Base-by-base conservation (phyloP, 345 rosid species). In the Pelargonium nanum region DNA sequence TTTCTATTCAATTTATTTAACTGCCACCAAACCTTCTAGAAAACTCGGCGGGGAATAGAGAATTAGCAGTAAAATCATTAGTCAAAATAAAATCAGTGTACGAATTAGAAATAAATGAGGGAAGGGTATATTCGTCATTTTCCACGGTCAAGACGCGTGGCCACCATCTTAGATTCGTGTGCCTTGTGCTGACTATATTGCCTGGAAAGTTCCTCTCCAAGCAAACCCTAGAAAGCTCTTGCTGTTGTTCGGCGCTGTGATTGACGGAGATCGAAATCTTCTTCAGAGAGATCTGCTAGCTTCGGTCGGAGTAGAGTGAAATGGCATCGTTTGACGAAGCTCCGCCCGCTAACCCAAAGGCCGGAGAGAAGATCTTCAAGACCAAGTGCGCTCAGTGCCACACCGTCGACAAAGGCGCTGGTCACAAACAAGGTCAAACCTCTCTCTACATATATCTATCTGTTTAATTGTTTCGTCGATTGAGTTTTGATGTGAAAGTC, bases 331-430 rank as follows among this genome's bases (percentile, higher is more conserved):
- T 85, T 22, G 77, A 69, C 7, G 74, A 85, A 72, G 87, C 88
- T 24, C 91, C 86, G 13, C 80, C 86, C 1, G 88, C 84, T n/a
- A 22, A 83, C 68, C 8, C 75, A 0, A 81, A 77, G 57, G 73
- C 80, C 24, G 86, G 86, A 45, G 88, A 85, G 78, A 85, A 85
- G 78, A 81, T 83, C 75, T 83, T 85, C 71, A 77, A 65, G 75
- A 77, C 82, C 50, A 92, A 92, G 78, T 85, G 88, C 73, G 88
- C 82, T 9, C 88, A 85, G 76, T 85, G 91, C 82, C 91, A 85
- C 78, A 91, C 98, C 74, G 98, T 83, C 62, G 98, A 91, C 0
- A 80, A 91, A 77, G 96, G 98, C 58, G 91, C 95, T 22, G 98
- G 98, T 72, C 98, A 91, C 78, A 91, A 91, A 73, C 96, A 91